phyloP scores from a whole-genome alignment of 1,284 basidiomycete species.

The Thecaphora thlaspeos region DNA sequence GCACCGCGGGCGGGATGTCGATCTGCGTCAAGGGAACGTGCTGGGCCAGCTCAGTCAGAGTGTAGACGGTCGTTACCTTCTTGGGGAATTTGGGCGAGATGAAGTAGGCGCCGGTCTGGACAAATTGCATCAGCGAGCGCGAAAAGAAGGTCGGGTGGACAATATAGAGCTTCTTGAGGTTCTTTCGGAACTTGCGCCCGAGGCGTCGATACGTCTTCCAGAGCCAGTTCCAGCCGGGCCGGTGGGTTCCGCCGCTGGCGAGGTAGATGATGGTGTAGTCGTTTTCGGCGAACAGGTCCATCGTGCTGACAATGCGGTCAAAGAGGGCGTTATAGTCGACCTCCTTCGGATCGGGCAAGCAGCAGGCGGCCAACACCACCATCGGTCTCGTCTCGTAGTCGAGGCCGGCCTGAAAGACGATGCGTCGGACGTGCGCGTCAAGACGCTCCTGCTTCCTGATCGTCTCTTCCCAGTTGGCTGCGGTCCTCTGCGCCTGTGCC shows the following conservation, averaged over 20 bases:
- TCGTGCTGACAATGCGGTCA: slow-evolving; percentile 56
- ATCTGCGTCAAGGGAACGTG: slow-evolving; percentile 78
- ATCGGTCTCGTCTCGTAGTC: slow-evolving; percentile 85
- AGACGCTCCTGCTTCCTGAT: slow-evolving; percentile 37
- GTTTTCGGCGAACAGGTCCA: slow-evolving; percentile 63
- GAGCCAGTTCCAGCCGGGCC: slow-evolving; percentile 81
- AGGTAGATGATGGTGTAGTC: slow-evolving; percentile 84
- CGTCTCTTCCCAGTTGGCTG: slow-evolving; percentile 52
- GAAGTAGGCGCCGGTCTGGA: slow-evolving; percentile 78
- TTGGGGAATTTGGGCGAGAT: slow-evolving; percentile 86
- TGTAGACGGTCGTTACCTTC: slow-evolving; percentile 73
- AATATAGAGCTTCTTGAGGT: slow-evolving; percentile 79
- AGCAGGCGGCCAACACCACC: slow-evolving; percentile 72
- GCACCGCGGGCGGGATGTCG: slow-evolving; percentile 76
- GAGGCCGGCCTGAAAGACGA: slow-evolving; percentile 82
- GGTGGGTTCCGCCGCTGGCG: slow-evolving; percentile 72
- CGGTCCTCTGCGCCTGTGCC: slow-evolving; percentile 7
- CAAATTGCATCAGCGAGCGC: slow-evolving; percentile 67
- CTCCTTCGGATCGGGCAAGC: slow-evolving; percentile 71
- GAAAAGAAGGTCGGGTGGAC: slow-evolving; percentile 83
- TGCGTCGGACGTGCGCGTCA: slow-evolving; percentile 67
- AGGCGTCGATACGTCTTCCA: slow-evolving; percentile 71
- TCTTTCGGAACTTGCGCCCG: slow-evolving; percentile 68
- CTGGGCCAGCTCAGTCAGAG: slow-evolving; percentile 71
- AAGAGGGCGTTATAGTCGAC: slow-evolving; percentile 76